Base-by-base conservation (phyloP, 2,329 filamentous ascomycete species). In the Trichoderma oligosporum region DNA sequence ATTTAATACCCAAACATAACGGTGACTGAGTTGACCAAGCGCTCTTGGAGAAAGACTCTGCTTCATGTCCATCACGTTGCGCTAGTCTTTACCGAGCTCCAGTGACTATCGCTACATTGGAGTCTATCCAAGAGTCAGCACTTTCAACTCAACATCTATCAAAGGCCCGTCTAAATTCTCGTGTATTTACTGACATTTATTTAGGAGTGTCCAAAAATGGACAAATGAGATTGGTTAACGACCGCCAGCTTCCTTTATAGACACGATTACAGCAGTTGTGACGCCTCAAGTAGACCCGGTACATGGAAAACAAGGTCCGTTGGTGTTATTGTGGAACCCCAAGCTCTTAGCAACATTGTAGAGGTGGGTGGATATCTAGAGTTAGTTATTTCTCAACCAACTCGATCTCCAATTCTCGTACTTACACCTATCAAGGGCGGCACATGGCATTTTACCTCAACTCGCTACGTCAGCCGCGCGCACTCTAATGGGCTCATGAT, bases 1-100 rank as follows among this genome's bases (percentile, higher is more conserved):
- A 61, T 2, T 71, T 66, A 14, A 85, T 75, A 1, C 84, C 83
- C 0, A 81, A 60, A 7, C 71, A 64, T 0, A 67, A 67, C 0
- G 66, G 61, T 2, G 68, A 58, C 1, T 80, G 60, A 0, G 62
- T 36, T 0, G 62, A 63, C 77, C 77, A 82, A 0, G 68, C 59
- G 0, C 74, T 72, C 0, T 67, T 51, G 0, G 71, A 70, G 41
- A 82, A 79, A 63, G 82, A 82, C 0, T 63, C 53, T 0, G 58
- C 59, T 61, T 82, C 78, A 0, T 67, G 60, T 0, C 61, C 58
- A 31, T 81, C 72, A 0, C 79, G 73, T 48, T 74, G 61, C 1
- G 61, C 60, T 42, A 65, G 57, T 52, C 48, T 14, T 14, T 42
- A 6, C 25, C 7, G 25, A 52, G 48, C 38, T 52, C 38, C 27